These are phyloP conservation scores for Curvularia verruculosa DNA, from an alignment of 2,329 filamentous ascomycete genomes.

Conservation along the genomic window DNA sequence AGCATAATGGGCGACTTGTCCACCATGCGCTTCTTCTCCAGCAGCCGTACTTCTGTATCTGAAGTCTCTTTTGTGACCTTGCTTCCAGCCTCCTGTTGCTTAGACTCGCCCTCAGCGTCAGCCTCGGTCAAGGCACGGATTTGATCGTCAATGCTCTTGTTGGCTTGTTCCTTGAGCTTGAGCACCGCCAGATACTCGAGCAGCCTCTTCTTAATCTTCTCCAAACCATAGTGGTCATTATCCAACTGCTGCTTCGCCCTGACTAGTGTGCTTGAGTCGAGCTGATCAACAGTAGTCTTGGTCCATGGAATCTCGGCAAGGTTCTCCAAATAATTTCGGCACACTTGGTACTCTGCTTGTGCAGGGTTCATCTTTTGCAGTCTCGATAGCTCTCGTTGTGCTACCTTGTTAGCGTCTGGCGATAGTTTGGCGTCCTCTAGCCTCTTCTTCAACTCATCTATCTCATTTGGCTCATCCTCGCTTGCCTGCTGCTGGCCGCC, in stretches of 20 bases:
- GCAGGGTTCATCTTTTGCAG: conserved; percentile 95
- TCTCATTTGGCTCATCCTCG: conserved; percentile 84
- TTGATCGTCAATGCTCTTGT: conserved; percentile 79
- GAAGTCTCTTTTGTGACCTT: conserved; percentile 48
- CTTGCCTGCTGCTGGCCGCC: conserved; percentile 53
- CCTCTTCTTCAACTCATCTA: conserved; percentile 89
- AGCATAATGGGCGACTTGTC: conserved; percentile 97
- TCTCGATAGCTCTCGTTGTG: conserved; percentile 83
- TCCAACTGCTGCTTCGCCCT: conserved; percentile 88
- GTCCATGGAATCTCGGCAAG: conserved; percentile 94
- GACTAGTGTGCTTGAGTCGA: conserved; percentile 79
- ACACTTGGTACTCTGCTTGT: conserved; percentile 95
- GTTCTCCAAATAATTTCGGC: conserved; percentile 91
- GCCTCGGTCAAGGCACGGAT: conserved; percentile 63
- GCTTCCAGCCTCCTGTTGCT: conserved; percentile 48
- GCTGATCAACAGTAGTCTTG: conserved; percentile 79
- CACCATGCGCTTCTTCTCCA: conserved; percentile 82
- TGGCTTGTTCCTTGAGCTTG: conserved; percentile 89
- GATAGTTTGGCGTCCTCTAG: conserved; percentile 81
- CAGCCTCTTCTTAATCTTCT: conserved; percentile 95
- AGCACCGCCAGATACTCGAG: conserved; percentile 97
- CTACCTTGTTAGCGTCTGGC: conserved; percentile 86
- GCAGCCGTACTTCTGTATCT: conserved; percentile 69
- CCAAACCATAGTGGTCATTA: conserved; percentile 93
- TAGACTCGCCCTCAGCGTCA: conserved; percentile 44